Conservation (phyloP, 2,329 filamentous ascomycete genomes). For the Pestalotiopsis sp. region DNA sequence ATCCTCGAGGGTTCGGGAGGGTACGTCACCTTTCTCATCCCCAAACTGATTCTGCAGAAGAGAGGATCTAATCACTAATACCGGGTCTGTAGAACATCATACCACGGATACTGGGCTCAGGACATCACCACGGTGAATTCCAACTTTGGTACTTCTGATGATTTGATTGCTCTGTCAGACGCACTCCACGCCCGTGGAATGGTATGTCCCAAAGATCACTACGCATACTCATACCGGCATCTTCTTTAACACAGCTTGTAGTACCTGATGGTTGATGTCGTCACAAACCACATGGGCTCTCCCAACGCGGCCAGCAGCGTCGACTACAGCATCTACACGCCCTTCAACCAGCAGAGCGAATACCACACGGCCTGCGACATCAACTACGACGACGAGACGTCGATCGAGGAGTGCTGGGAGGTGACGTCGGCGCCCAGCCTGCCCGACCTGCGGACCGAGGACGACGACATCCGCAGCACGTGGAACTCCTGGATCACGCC, state of each 20-base stretch:
- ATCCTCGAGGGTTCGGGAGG: slow-evolving; percentile 39
- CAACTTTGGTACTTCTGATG: slow-evolving; percentile 61
- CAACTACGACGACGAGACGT: slow-evolving; percentile 50
- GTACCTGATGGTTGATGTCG: slow-evolving; percentile 65
- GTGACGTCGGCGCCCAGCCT: slow-evolving; percentile 49
- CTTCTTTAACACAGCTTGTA: slow-evolving; percentile 15
- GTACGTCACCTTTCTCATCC: background rate
- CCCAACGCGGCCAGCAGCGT: slow-evolving; percentile 47
- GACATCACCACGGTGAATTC: slow-evolving; percentile 58
- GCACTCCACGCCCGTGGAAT: slow-evolving; percentile 58
- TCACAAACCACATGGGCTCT: slow-evolving; percentile 61
- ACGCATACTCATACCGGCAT: background rate
- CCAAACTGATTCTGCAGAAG: background rate
- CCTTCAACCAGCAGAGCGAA: slow-evolving; percentile 56
- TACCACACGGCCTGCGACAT: slow-evolving; percentile 59
- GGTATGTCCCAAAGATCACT: slow-evolving; percentile 30
- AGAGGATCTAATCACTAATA: background rate
- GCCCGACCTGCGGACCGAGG: slow-evolving; percentile 49
- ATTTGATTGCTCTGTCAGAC: slow-evolving; percentile 50
- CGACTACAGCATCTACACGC: slow-evolving; percentile 56
- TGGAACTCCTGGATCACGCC: slow-evolving; percentile 51
- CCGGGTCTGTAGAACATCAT: slow-evolving; percentile 36
- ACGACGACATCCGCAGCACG: slow-evolving; percentile 41
- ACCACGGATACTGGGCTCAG: slow-evolving; percentile 57
- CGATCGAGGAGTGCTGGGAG: slow-evolving; percentile 49